These are phyloP conservation scores for Puccinia hordei DNA, from an alignment of 1,284 basidiomycete genomes.

Conservation along the genomic window DNA sequence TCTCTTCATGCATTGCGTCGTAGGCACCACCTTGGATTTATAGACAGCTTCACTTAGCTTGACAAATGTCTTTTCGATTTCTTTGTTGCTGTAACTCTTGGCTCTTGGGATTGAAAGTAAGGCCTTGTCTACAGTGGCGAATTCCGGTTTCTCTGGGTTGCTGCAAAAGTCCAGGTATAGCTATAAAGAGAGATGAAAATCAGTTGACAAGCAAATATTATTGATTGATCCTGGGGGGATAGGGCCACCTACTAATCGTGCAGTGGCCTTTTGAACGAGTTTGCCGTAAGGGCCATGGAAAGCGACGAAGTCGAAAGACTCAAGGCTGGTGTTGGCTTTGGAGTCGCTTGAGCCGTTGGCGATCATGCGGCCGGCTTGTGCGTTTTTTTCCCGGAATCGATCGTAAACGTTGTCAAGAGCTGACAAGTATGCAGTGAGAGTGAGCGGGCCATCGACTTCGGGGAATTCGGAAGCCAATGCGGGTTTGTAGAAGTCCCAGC, in stretches of 20 bases:
- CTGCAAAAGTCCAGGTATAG: slow-evolving; percentile 88
- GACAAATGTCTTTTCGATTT: slow-evolving; percentile 85
- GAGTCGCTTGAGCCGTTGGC: slow-evolving; percentile 38
- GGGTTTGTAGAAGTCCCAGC: slow-evolving; percentile 98
- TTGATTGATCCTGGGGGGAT: neutral
- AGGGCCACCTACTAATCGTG: slow-evolving; percentile 68
- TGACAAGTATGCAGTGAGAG: slow-evolving; percentile 90
- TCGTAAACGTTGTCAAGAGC: slow-evolving; percentile 89
- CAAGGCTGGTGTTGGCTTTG: slow-evolving; percentile 56
- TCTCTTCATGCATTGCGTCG: slow-evolving; percentile 77
- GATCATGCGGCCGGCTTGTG: slow-evolving; percentile 54
- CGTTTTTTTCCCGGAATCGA: slow-evolving; percentile 80
- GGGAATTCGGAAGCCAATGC: slow-evolving; percentile 91
- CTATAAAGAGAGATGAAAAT: slow-evolving; percentile 49
- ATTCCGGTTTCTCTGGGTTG: slow-evolving; percentile 73
- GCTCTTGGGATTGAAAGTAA: slow-evolving; percentile 71
- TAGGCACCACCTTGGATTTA: slow-evolving; percentile 67
- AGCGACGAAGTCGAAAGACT: slow-evolving; percentile 61
- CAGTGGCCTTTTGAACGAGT: slow-evolving; percentile 95
- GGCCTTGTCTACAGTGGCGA: slow-evolving; percentile 70
- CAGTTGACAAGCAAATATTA: too few relatives aligned
- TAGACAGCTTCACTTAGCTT: slow-evolving; percentile 64
- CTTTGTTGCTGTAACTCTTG: slow-evolving; percentile 85
- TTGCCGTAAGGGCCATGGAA: slow-evolving; percentile 83
- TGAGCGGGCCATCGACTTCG: slow-evolving; percentile 94